phyloP scores from a whole-genome alignment of 2,329 filamentous ascomycete genomes.

The Lachnellula suecica region DNA sequence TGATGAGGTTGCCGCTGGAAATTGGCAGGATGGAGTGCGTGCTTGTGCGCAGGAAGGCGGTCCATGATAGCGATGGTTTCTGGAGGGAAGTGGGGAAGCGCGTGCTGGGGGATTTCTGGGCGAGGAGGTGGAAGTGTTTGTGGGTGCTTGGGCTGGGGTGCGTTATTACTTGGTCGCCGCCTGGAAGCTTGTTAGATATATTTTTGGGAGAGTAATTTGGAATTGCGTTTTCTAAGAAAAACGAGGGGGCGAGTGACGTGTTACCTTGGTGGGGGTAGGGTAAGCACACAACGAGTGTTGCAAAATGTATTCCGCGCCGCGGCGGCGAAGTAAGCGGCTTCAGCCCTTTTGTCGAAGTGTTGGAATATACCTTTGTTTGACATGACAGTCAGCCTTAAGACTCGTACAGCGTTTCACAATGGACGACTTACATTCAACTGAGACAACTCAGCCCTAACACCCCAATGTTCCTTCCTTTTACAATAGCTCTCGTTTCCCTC shows the following conservation, averaged over 20 bases:
- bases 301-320: constrained; percentile 46
- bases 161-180: constrained; percentile 24
- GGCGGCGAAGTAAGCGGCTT: constrained; percentile 55
- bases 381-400: neutral
- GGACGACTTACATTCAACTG: constrained; percentile 49
- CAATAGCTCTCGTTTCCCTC: constrained; percentile 26
- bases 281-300: constrained; percentile 53
- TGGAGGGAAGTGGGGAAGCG: constrained; percentile 1
- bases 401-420: constrained; percentile 30
- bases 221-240: neutral
- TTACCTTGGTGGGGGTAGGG: constrained; percentile 24
- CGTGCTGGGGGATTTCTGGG: constrained; percentile 7
- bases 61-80: constrained; percentile 39
- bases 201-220: neutral
- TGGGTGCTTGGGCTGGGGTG: constrained; percentile 9
- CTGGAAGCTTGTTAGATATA: neutral
- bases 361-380: constrained; percentile 48
- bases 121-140: constrained; percentile 1
- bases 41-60: constrained; percentile 53
- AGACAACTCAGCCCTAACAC: constrained; percentile 52
- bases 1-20: constrained; percentile 51
- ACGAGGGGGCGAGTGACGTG: neutral
- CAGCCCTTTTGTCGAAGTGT: constrained; percentile 49
- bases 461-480: constrained; percentile 18
- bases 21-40: constrained; percentile 53